Evolutionary conservation across 176 grass and related monocot species (phyloP).

Genomic region (Pontederia crassipes): DNA sequence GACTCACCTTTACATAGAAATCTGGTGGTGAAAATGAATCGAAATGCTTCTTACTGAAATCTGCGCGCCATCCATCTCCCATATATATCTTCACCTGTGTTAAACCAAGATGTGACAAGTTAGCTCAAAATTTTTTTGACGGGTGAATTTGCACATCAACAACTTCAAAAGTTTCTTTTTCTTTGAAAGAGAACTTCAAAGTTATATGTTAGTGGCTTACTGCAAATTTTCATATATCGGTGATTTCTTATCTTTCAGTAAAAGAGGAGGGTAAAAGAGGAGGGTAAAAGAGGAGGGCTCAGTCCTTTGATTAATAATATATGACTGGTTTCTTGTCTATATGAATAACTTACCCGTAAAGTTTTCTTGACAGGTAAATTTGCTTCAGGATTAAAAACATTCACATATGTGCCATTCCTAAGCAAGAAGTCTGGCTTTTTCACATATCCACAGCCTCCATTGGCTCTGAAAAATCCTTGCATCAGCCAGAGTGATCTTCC

Average conservation of each 20-base stretch:
- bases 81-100: constrained; percentile 1
- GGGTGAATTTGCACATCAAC: too few species aligned
- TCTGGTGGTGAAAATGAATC: constrained; percentile 1
- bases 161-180: too few species aligned
- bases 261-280: neutral
- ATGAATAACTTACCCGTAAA: neutral
- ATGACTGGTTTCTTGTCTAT: neutral
- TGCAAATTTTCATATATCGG: too few species aligned
- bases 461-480: constrained; percentile 11
- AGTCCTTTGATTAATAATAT: too few species aligned
- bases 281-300: neutral
- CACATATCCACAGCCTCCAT: constrained; percentile 14
- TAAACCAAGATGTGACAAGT: neutral
- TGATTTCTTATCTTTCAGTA: too few species aligned
- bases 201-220: too few species aligned
- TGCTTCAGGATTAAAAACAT: constrained; percentile 8
- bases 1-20: neutral
- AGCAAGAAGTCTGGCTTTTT: constrained; percentile 7
- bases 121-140: too few species aligned
- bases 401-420: neutral
- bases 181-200: too few species aligned
- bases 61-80: constrained; percentile 3
- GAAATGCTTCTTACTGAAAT: neutral
- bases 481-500: constrained; percentile 14
- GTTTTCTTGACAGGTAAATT: constrained; percentile 6